Evolutionary conservation across 2,329 filamentous ascomycete genomes (phyloP).

Genomic region (Zymoseptoria passerinii): DNA sequence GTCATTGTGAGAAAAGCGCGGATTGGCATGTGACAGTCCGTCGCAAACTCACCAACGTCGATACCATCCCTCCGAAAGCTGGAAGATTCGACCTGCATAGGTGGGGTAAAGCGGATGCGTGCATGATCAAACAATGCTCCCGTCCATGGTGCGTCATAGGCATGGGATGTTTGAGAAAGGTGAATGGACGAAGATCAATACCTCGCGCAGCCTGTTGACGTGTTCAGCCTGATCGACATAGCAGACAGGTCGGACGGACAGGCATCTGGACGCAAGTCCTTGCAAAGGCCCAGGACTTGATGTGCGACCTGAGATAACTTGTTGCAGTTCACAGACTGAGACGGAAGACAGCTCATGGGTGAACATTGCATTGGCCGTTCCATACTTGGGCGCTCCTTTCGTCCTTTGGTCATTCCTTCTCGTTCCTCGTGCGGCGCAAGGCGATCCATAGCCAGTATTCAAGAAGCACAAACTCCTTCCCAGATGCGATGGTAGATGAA

Average conservation of each 20-base stretch:
- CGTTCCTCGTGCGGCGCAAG: background rate
- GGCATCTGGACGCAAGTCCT: background rate
- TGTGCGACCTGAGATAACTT: background rate
- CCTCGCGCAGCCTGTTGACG: background rate
- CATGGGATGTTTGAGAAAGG: background rate
- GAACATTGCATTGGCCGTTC: background rate
- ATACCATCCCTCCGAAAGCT: background rate
- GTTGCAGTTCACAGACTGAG: background rate
- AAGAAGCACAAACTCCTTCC: background rate
- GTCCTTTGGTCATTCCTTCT: background rate
- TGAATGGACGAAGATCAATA: background rate
- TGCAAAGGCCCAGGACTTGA: background rate
- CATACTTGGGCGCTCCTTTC: background rate
- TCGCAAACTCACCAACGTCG: background rate
- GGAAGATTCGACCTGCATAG: background rate
- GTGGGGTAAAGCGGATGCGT: background rate
- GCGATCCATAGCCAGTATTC: background rate
- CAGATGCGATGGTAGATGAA: background rate
- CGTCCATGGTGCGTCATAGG: background rate
- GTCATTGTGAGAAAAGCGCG: background rate
- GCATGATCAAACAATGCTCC: background rate
- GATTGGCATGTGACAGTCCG: background rate
- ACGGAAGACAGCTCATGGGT: background rate
- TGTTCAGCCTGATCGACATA: background rate
- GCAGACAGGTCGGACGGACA: background rate